phyloP scores from a whole-genome alignment of 1,284 basidiomycete species.

The Volvariella surrecta region DNA sequence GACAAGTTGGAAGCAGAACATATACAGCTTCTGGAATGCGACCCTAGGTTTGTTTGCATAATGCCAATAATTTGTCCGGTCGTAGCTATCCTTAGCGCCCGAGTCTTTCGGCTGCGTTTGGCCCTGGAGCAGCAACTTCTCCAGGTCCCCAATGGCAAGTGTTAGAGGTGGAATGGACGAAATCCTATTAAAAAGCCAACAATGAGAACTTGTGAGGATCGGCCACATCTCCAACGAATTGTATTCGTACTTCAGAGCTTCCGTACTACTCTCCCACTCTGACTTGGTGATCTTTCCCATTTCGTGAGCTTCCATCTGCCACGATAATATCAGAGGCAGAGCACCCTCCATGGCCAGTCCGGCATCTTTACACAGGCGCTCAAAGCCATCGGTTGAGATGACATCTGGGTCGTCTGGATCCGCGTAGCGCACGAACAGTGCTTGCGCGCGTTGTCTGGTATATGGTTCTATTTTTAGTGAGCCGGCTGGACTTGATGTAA shows the following conservation, averaged over 20 bases:
- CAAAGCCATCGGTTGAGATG: conserved; percentile 63
- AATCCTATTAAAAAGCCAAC: conserved; percentile 31
- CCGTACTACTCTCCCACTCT: conserved; percentile 60
- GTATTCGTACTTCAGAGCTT: conserved; percentile 47
- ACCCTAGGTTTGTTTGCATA: conserved; percentile 40
- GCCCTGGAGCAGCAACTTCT: conserved; percentile 48
- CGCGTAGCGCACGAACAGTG: conserved; percentile 55
- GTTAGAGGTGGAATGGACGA: conserved; percentile 45
- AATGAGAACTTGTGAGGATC: neutral
- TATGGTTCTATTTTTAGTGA: conserved; percentile 31
- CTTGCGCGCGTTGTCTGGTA: conserved; percentile 35
- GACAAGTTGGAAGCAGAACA: conserved; percentile 59
- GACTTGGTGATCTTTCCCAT: conserved; percentile 58
- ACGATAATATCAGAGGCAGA: conserved; percentile 60
- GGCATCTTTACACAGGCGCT: conserved; percentile 54
- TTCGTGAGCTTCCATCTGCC: conserved; percentile 60
- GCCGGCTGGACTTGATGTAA: too few relatives aligned
- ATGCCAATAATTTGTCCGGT: conserved; percentile 39
- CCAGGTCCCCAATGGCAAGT: conserved; percentile 47
- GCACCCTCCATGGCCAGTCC: conserved; percentile 62
- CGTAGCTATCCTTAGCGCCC: conserved; percentile 45
- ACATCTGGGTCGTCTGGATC: conserved; percentile 47
- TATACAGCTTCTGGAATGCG: conserved; percentile 56
- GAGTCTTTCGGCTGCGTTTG: conserved; percentile 28
- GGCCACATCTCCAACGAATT: neutral